These are phyloP conservation scores for Salix brachista DNA, from an alignment of 345 rosid species.

Conservation along the genomic window DNA sequence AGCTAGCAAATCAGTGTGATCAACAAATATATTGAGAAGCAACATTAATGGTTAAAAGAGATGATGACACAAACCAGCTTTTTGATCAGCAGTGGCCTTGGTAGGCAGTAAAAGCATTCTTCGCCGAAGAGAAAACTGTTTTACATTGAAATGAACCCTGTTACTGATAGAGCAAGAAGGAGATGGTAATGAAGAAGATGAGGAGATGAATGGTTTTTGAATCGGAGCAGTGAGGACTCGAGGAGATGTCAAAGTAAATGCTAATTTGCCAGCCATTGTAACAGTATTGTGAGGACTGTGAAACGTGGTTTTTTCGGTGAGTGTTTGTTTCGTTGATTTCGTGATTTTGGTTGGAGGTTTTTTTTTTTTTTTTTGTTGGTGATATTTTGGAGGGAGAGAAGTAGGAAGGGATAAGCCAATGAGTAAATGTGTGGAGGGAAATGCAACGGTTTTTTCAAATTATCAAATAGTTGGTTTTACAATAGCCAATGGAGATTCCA, in stretches of 20 bases:
- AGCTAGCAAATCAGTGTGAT: not conserved
- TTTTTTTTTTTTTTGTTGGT: not conserved
- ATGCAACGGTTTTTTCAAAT: slow-evolving; percentile 27
- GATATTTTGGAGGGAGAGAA: slow-evolving; percentile 10
- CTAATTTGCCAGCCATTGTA: slow-evolving; percentile 50
- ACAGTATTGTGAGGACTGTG: not conserved
- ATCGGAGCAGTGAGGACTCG: slow-evolving; percentile 44
- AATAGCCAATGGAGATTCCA: slow-evolving; percentile 1
- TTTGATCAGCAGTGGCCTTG: slow-evolving; percentile 82
- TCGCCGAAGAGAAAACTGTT: slow-evolving; percentile 31
- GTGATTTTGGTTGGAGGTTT: not conserved
- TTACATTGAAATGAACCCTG: slow-evolving; percentile 35
- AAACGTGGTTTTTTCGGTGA: slow-evolving; percentile 17
- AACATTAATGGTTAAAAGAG: not conserved
- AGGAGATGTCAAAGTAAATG: slow-evolving; percentile 54
- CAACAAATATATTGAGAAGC: not conserved
- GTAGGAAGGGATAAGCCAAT: slow-evolving; percentile 38
- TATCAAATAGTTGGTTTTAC: not conserved
- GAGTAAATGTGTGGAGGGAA: slow-evolving; percentile 68
- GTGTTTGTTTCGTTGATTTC: not conserved
- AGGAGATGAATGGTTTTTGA: slow-evolving; percentile 37
- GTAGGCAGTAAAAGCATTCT: slow-evolving; percentile 42
- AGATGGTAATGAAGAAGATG: slow-evolving; percentile 7
- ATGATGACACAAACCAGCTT: slow-evolving; percentile 30
- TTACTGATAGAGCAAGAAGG: slow-evolving; percentile 32